Evolutionary conservation across 306 rosid species (phyloP), one percentile per base, ranked within the genome.

Genomic region (Lathyrus aphaca): DNA sequence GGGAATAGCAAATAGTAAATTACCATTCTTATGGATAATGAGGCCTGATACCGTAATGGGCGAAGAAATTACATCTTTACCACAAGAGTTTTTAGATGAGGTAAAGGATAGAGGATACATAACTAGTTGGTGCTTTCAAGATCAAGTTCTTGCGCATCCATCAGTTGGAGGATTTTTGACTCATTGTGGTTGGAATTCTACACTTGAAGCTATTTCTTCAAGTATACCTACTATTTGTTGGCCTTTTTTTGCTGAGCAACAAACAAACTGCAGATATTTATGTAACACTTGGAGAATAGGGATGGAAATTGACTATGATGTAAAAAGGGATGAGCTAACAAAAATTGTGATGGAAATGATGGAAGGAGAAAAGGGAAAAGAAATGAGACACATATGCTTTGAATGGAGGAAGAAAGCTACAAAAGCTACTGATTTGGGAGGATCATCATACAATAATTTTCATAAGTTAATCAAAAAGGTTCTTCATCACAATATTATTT

Each of bases 11-110:
- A 73, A 73, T 51, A 73, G 77, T 21, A 63, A 63, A 3, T 1
- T 64, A 23, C 77, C 77, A 15, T 73, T 73, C 35, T 51, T 73
- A 40, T 73, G 77, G 77, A 73, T 73, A 37, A 50, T n/a, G 62
- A 73, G 77, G 8, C 46, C 72, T 11, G 72, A 66, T 66, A 12
- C 21, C 0, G 76, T 46, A 9, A 35, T 19, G 8, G 69, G 61
- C 5, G 76, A 21, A 13, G 59, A 43, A 8, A 19, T 39, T 10
- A 8, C 9, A 5, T 5, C 29, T 1, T 35, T 72, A 3, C 51
- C 76, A 35, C 69, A 60, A 72, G 69, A 61, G 2, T 72, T 72
- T 46, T 29, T 46, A 13, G 69, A 48, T 10, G 76, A 35, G 10
- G 42, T 46, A 1, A 61, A 46, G 29, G 62, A 59, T 15, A 72